Evolutionary conservation across 1,139 yeast species (phyloP).

Genomic region (Candida glucosophila): DNA sequence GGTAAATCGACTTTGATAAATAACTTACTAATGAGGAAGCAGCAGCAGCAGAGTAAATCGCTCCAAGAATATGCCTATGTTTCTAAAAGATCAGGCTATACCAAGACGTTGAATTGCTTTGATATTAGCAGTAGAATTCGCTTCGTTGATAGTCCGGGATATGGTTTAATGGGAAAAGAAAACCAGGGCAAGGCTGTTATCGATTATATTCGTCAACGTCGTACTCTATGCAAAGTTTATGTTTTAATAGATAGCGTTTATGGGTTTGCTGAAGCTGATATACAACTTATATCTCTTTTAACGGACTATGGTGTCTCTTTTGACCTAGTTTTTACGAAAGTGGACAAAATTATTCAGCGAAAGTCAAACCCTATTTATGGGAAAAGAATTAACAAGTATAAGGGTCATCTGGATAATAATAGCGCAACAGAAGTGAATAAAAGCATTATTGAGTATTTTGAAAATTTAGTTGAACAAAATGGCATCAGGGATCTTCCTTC

Average conservation of each 20-base stretch:
- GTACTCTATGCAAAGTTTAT: slow-evolving; percentile 48
- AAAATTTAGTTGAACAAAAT: slow-evolving; percentile 12
- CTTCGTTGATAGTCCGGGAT: slow-evolving; percentile 80
- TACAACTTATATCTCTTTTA: slow-evolving; percentile 41
- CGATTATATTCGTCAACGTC: slow-evolving; percentile 49
- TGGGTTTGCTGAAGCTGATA: slow-evolving; percentile 54
- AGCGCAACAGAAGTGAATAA: slow-evolving; percentile 12
- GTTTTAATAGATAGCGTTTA: slow-evolving; percentile 50
- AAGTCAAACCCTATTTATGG: slow-evolving; percentile 14
- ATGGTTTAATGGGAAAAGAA: slow-evolving; percentile 56
- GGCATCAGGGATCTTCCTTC: slow-evolving; percentile 17
- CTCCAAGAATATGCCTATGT: slow-evolving; percentile 40
- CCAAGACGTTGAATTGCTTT: slow-evolving; percentile 69
- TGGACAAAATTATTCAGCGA: slow-evolving; percentile 46
- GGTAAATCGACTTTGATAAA: slow-evolving; percentile 78
- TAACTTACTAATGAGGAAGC: slow-evolving; percentile 29
- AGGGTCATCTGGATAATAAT: slow-evolving; percentile 1
- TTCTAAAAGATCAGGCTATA: slow-evolving; percentile 61
- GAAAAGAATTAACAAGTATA: too few species aligned
- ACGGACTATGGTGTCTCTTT: slow-evolving; percentile 52
- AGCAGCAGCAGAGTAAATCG: slow-evolving; percentile 16
- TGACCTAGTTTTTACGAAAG: slow-evolving; percentile 70
- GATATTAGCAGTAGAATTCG: slow-evolving; percentile 56
- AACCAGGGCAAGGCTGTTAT: slow-evolving; percentile 63
- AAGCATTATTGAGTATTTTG: slow-evolving; percentile 15